Evolutionary conservation across 495 filamentous ascomycete species (phyloP).

Genomic region (Neurospora sp.): DNA sequence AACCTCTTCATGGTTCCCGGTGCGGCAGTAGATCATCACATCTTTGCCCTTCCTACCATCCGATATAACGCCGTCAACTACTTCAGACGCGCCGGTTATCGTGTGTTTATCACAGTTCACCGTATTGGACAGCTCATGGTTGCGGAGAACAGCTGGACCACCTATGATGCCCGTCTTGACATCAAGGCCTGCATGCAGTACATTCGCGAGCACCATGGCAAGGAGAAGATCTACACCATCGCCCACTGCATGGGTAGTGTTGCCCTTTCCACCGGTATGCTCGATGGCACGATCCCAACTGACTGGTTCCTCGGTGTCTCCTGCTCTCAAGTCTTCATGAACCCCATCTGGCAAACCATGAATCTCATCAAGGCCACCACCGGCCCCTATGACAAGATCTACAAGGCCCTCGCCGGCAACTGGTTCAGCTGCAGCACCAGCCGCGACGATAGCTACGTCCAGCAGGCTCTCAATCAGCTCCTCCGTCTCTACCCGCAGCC

Average conservation of each 20-base stretch:
- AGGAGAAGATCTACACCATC: constrained; percentile 46
- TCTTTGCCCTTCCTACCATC: constrained; percentile 55
- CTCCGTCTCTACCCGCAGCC: constrained; percentile 50
- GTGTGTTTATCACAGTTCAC: constrained; percentile 47
- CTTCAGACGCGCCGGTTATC: constrained; percentile 49
- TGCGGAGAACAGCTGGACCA: constrained; percentile 45
- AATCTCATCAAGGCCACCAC: constrained; percentile 49
- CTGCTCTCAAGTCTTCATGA: constrained; percentile 54
- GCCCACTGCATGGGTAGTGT: constrained; percentile 60
- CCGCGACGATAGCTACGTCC: constrained; percentile 37
- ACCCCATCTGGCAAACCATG: constrained; percentile 46
- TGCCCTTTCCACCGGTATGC: constrained; percentile 45
- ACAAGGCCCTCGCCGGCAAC: constrained; percentile 32
- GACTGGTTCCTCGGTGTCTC: constrained; percentile 52
- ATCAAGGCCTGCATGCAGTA: constrained; percentile 45
- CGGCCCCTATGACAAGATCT: constrained; percentile 36
- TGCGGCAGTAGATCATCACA: constrained; percentile 51
- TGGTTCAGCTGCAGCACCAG: constrained; percentile 46
- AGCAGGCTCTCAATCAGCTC: constrained; percentile 43
- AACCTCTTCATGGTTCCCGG: constrained; percentile 54
- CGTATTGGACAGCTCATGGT: constrained; percentile 47
- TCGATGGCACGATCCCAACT: constrained; percentile 52
- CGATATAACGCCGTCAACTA: constrained; percentile 55
- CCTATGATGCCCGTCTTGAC: constrained; percentile 54
- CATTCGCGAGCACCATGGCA: constrained; percentile 30